Evolutionary conservation across 2,329 filamentous ascomycete genomes (phyloP), one percentile per base, ranked within the genome.

Genomic region (Neoscytalidium dimidiatum): DNA sequence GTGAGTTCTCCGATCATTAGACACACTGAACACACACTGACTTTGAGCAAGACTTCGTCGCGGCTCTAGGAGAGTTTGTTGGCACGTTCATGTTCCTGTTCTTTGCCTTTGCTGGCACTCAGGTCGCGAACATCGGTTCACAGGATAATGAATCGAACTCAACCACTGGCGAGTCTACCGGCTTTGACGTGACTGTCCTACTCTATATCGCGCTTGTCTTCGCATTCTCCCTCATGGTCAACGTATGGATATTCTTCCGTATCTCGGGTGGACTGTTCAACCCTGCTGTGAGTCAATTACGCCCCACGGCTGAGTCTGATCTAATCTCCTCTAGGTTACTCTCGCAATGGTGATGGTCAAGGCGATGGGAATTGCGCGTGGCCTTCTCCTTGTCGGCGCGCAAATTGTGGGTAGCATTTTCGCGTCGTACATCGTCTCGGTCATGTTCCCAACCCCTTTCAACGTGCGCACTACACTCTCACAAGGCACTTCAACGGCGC

Each of bases 21-120:
- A 3, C n/a, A 9, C 5, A 2, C 0, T 8, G 14, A 8, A 29
- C 4, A 2, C 4, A 31, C 11, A 17, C 48, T 64, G 26, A 64
- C 21, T 13, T 17, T 2, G 4, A 9, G 6, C 52, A 46, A 64
- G 74, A 77, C 61, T 56, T 77, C 2, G 75, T 79, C 9, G 76
- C 77, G 1, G 70, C 71, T 3, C 56, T 71, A 1, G 74, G 76
- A 13, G 77, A 79, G 46, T 77, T 79, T 28, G 72, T 74, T 3
- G 77, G 77, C 3, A 79, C 77, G 1, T 77, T 77, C 64, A 73
- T 78, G 74, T 79, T 79, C 58, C 70, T 79, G 3, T 79, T 78
- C 71, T 77, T 78, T 44, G 76, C 77, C 0, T 79, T 75, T 64
- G 75, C 74, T 1, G 77, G 75, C 3, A 78, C 76, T 0, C 72